Conservation (phyloP, 2,329 filamentous ascomycete species). For the Penicillium freii region DNA sequence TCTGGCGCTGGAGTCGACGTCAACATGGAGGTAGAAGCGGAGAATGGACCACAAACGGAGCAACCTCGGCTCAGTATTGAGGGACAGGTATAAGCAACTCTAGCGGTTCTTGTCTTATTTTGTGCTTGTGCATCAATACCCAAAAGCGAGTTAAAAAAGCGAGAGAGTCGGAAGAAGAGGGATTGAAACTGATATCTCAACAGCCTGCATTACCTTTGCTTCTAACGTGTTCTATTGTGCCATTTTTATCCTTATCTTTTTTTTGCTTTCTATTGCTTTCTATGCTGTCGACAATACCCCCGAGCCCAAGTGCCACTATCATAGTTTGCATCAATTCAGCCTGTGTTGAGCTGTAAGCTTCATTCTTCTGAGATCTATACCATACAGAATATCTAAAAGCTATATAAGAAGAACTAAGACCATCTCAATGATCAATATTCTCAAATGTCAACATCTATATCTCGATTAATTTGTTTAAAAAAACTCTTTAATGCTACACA, state of each 20-base stretch:
- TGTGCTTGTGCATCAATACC: slow-evolving; percentile 8
- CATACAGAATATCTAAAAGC: not conserved
- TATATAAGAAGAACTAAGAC: not conserved
- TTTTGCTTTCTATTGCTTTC: slow-evolving; percentile 13
- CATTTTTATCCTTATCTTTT: not conserved
- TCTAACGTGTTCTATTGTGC: slow-evolving; percentile 8
- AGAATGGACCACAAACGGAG: slow-evolving; percentile 7
- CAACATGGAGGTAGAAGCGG: slow-evolving; percentile 2
- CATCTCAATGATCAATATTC: not conserved
- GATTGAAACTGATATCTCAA: slow-evolving; percentile 1
- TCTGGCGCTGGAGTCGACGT: not conserved
- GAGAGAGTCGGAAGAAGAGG: not conserved
- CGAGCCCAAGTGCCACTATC: slow-evolving; percentile 6
- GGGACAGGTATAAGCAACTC: slow-evolving; percentile 19
- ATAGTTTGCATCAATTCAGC: slow-evolving; percentile 9
- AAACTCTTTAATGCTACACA: slow-evolving; percentile 4
- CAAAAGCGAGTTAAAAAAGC: slow-evolving; percentile 7
- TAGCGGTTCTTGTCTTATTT: not conserved
- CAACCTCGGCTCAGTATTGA: slow-evolving; percentile 27
- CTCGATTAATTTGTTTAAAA: not conserved
- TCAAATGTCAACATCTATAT: slow-evolving; percentile 9
- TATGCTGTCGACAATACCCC: slow-evolving; percentile 23
- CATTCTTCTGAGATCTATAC: not conserved
- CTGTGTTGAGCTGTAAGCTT: slow-evolving; percentile 1
- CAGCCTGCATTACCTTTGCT: slow-evolving; percentile 1